Base-by-base conservation (phyloP, 495 filamentous ascomycete species). In the Penicillium cosmopolitanum region DNA sequence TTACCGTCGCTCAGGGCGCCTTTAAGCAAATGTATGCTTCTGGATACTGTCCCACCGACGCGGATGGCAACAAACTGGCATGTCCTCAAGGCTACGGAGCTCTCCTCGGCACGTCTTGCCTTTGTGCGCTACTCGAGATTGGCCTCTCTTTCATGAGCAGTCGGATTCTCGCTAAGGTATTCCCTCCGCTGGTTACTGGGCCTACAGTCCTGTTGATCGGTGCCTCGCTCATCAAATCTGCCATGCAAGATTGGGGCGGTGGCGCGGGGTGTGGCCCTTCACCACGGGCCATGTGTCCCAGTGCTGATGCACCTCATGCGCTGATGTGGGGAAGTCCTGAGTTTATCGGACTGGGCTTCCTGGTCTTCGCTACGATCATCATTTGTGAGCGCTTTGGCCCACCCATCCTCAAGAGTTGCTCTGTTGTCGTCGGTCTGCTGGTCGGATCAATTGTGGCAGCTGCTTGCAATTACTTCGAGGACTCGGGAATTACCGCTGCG, bases 21-120 rank as follows among this genome's bases (percentile, higher is more conserved):
- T 87, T 97, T 50, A 58, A 72, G 10, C 92, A 96, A 65, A 96
- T 96, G 91, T 96, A 97, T 70, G 76, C 74, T 23, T 93, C 90
- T 44, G 93, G 93, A 18, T 82, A 79, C 53, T 96, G 92, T 58
- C 90, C 90, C 1, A 73, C 79, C 1, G 85, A 76, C 50, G 77
- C 75, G 2, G 77, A 87, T 55, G 90, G 90, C 33, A 85, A 77
- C 38, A 81, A 77, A 48, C 81, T 96, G 7, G 88, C 92, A 5
- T 97, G 93, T 60, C 93, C 91, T 0, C 79, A 89, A 42, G 93
- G 88, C 10, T 97, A 97, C 63, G 93, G 93, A 13, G 91, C 92
- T 10, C 79, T 96, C 33, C 73, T 95, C 23, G 93, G 90, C 15
- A 97, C 93, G 3, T 85, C 79, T 2, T 78, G 75, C 63, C 68